Percentiles rank a stretch among this genome's conserved stretches.
Conservation (phyloP, 2,329 filamentous ascomycete species). For the Pseudogymnoascus sp. region DNA sequence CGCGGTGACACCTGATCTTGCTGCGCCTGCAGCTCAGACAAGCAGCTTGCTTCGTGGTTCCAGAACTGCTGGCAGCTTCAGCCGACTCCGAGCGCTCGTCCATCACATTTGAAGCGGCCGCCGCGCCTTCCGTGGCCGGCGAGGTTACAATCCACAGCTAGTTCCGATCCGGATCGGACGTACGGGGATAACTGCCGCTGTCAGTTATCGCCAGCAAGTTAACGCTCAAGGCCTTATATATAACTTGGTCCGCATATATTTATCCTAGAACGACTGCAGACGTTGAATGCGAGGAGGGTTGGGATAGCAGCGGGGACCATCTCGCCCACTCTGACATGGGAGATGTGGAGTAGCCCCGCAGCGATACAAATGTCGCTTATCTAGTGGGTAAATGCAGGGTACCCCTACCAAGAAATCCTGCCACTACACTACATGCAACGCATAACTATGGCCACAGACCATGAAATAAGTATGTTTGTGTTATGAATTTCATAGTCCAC, state of each 20-base stretch:
- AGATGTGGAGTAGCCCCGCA: neutral
- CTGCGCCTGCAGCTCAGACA: slow-evolving; percentile 58
- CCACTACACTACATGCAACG: neutral
- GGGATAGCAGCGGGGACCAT: neutral
- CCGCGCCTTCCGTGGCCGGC: neutral
- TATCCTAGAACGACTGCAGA: neutral
- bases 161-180: neutral
- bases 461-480: neutral
- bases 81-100: neutral
- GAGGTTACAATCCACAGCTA: neutral
- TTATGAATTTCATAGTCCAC: neutral
- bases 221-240: neutral
- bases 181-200: neutral
- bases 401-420: neutral
- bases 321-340: neutral
- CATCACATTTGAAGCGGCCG: neutral
- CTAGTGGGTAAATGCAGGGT: neutral
- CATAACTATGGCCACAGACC: neutral
- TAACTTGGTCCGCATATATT: neutral
- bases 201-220: neutral
- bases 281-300: neutral
- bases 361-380: neutral
- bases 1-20: slow-evolving; percentile 60
- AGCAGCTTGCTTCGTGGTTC: slow-evolving; percentile 36
- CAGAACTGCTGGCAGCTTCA: neutral